Evolutionary conservation across 192 early-diverging fungal genomes (phyloP).

Genomic region (Cladochytrium replicatum): DNA sequence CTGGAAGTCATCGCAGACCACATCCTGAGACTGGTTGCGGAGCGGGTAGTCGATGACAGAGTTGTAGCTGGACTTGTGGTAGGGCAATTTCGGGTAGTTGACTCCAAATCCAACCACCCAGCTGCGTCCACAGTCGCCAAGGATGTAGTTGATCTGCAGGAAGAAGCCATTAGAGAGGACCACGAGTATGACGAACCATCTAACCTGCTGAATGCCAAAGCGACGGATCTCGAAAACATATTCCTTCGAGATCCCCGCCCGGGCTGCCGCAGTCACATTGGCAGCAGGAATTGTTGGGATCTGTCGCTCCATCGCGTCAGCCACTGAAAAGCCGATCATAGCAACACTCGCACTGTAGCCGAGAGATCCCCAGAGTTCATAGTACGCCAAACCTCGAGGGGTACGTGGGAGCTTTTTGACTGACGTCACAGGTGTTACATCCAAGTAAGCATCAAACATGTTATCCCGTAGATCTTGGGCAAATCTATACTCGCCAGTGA

Average conservation of each 20-base stretch:
- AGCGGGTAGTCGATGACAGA: slow-evolving; percentile 42
- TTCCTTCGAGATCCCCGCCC: slow-evolving; percentile 9
- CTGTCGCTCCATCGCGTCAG: no score
- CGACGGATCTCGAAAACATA: background rate
- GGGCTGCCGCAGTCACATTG: slow-evolving; percentile 34
- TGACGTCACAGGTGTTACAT: slow-evolving; percentile 8
- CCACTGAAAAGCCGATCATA: no score
- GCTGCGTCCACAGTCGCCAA: slow-evolving; percentile 39
- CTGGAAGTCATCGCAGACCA: slow-evolving; percentile 35
- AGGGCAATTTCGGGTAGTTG: slow-evolving; percentile 35
- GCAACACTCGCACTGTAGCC: slow-evolving; percentile 36
- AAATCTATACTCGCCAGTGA: no score
- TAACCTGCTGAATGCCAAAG: slow-evolving; percentile 38
- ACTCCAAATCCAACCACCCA: slow-evolving; percentile 45
- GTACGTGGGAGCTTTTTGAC: slow-evolving; percentile 24
- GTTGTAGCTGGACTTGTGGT: slow-evolving; percentile 46
- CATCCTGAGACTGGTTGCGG: slow-evolving; percentile 31
- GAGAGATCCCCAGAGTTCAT: slow-evolving; percentile 37
- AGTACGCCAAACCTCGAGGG: slow-evolving; percentile 39
- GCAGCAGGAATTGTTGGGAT: no score
- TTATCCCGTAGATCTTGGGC: no score
- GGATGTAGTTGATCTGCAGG: slow-evolving; percentile 47
- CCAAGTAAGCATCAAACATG: no score
- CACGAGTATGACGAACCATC: no score
- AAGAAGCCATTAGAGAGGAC: no score